Percentiles rank a stretch among this genome's conserved stretches.
These are phyloP conservation scores for Apiotrichum veenhuisii DNA, from an alignment of 1,284 basidiomycete species.

Conservation along the genomic window DNA sequence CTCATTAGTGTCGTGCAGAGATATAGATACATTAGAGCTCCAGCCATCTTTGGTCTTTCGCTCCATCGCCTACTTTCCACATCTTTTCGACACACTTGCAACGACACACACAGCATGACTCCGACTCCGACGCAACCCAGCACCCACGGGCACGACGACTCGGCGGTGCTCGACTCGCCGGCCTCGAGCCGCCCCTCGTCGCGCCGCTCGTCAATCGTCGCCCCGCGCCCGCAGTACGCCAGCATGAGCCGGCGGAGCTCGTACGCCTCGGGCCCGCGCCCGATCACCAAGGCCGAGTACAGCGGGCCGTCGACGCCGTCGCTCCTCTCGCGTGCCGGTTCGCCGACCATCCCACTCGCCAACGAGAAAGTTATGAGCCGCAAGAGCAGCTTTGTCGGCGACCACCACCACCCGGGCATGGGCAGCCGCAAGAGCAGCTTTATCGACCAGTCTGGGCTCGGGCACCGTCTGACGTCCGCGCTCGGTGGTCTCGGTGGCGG, in stretches of 20 bases:
- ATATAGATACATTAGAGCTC: too few species aligned
- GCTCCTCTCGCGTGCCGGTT: constrained; percentile 47
- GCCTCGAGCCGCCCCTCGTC: constrained; percentile 24
- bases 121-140: too few species aligned
- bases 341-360: constrained; percentile 44
- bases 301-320: constrained; percentile 41
- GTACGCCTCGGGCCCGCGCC: constrained; percentile 37
- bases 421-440: constrained; percentile 7
- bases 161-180: constrained; percentile 18
- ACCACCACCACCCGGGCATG: constrained; percentile 12
- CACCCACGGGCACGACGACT: constrained; percentile 7
- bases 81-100: too few species aligned
- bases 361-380: constrained; percentile 32
- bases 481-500: too few species aligned
- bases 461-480: neutral
- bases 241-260: constrained; percentile 30
- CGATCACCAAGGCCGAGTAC: constrained; percentile 39
- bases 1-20: too few species aligned
- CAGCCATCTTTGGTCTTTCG: too few species aligned
- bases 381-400: constrained; percentile 22
- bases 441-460: neutral
- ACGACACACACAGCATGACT: too few species aligned
- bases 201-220: constrained; percentile 22
- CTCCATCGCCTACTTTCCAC: too few species aligned
- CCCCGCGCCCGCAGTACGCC: constrained; percentile 8